A percentile compares a stretch with the other conserved stretches of the same genome.
Conservation (phyloP, 2,329 filamentous ascomycete species). For the Volutella citrinella region DNA sequence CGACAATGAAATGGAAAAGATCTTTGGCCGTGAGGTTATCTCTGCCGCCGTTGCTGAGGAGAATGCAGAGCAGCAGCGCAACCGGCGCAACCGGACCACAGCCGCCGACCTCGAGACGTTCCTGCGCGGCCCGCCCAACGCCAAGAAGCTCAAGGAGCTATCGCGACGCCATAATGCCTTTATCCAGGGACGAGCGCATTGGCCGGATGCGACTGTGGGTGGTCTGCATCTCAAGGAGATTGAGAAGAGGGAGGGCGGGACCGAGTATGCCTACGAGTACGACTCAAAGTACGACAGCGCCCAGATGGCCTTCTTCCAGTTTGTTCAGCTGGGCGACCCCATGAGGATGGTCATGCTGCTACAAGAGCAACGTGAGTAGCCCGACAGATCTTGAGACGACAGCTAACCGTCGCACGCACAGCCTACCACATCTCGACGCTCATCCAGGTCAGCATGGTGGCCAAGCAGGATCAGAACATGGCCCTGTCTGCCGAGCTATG, state of each 20-base stretch:
- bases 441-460: constrained; percentile 90
- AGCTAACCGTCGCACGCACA: constrained; percentile 22
- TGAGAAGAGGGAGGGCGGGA: constrained; percentile 42
- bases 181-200: constrained; percentile 81
- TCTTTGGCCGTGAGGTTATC: constrained; percentile 57
- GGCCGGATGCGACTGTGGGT: constrained; percentile 75
- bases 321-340: constrained; percentile 81
- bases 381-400: neutral
- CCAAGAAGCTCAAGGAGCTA: constrained; percentile 64
- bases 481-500: constrained; percentile 82
- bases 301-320: constrained; percentile 72
- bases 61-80: constrained; percentile 40
- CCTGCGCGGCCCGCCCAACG: constrained; percentile 51
- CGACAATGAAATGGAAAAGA: constrained; percentile 79
- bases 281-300: constrained; percentile 69
- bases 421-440: constrained; percentile 90
- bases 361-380: constrained; percentile 33
- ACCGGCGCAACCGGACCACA: constrained; percentile 33
- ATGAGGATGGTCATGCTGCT: constrained; percentile 77
- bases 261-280: constrained; percentile 75
- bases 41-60: constrained; percentile 51
- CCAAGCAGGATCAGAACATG: constrained; percentile 87
- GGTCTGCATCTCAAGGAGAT: constrained; percentile 77
- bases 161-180: constrained; percentile 77
- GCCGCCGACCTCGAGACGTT: constrained; percentile 55